Conservation (phyloP, 179 eudicot genomes). For the Silene noctiflora region DNA sequence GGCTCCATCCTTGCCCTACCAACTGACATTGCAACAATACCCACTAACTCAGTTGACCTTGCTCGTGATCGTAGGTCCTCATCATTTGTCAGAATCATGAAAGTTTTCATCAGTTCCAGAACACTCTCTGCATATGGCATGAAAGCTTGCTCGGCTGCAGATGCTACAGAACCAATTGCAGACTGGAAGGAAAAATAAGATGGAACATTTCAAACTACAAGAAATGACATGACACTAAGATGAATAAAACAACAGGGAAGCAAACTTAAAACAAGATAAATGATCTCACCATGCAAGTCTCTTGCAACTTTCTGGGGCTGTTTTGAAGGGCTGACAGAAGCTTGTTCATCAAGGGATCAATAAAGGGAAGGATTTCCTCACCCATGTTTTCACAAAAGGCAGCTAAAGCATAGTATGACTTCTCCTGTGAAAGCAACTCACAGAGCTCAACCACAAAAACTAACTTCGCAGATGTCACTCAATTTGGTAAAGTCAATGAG, state of each 20-base stretch:
- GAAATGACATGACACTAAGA: slow-evolving; percentile 8
- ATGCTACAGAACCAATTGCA: slow-evolving; percentile 94
- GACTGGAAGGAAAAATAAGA: slow-evolving; percentile 50
- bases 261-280: not conserved
- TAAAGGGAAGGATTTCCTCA: slow-evolving; percentile 84
- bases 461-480: not conserved
- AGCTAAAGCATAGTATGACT: slow-evolving; percentile 96
- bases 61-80: slow-evolving; percentile 89
- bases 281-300: slow-evolving; percentile 88
- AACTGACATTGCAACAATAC: slow-evolving; percentile 91
- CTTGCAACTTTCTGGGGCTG: slow-evolving; percentile 85
- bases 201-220: slow-evolving; percentile 8
- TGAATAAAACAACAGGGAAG: not conserved
- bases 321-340: slow-evolving; percentile 73
- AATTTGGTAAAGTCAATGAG: not conserved
- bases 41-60: slow-evolving; percentile 95
- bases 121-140: slow-evolving; percentile 94
- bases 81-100: slow-evolving; percentile 86
- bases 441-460: slow-evolving; percentile 13
- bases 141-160: slow-evolving; percentile 95
- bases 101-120: slow-evolving; percentile 83
- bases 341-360: slow-evolving; percentile 86
- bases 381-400: slow-evolving; percentile 99
- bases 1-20: slow-evolving; percentile 91
- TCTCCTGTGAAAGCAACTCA: slow-evolving; percentile 52